phyloP scores from a whole-genome alignment of 192 early-diverging fungal genomes.

The Spizellomyces sp. region DNA sequence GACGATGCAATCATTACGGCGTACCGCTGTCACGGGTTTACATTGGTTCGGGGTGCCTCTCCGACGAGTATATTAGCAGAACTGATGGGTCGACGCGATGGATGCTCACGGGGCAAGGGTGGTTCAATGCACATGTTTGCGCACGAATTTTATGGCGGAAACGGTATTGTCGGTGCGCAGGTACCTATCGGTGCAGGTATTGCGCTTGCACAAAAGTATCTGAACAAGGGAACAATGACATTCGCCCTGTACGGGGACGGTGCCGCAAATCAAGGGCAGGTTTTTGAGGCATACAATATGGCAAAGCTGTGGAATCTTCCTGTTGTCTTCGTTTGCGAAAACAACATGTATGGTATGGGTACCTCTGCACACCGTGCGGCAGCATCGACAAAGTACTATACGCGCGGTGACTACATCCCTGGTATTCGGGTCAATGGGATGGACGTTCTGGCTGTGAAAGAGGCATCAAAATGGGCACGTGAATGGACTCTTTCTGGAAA shows the following conservation, averaged over 20 bases:
- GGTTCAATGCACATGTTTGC: conserved; percentile 99
- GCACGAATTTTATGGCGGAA: conserved; percentile 94
- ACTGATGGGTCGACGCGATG: conserved; percentile 72
- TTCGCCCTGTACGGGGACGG: conserved; percentile 97
- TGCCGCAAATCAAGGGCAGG: conserved; percentile 97
- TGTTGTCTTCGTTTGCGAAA: conserved; percentile 94
- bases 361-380: conserved; percentile 88
- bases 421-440: conserved; percentile 83
- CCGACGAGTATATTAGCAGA: conserved; percentile 51
- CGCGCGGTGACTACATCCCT: conserved; percentile 95
- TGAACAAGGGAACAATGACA: conserved; percentile 72
- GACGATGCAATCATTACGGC: conserved; percentile 96
- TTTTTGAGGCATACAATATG: conserved; percentile 99
- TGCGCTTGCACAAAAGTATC: conserved; percentile 95
- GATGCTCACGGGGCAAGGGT: conserved; percentile 93
- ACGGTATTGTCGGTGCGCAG: conserved; percentile 99
- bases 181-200: conserved; percentile 61
- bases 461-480: conserved; percentile 83
- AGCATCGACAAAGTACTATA: conserved; percentile 92
- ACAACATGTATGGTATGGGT: conserved; percentile 99
- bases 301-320: conserved; percentile 97
- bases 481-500: conserved; percentile 80
- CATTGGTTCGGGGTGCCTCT: conserved; percentile 76
- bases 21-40: conserved; percentile 98
- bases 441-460: conserved; percentile 91